Evolutionary conservation across 148 eudicot species (phyloP).

Genomic region (Camellia granthamiana): DNA sequence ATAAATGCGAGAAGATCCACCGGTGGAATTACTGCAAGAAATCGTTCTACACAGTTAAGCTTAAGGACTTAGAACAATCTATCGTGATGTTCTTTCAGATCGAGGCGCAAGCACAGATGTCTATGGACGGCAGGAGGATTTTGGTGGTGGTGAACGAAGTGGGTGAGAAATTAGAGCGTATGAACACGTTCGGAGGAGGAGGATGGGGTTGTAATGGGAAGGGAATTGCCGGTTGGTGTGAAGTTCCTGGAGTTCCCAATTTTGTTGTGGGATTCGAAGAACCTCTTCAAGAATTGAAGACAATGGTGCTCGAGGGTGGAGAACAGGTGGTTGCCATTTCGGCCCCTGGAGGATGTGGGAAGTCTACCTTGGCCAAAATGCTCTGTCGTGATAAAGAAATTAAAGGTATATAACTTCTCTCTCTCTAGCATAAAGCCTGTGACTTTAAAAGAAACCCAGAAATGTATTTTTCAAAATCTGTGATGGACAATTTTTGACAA

Average conservation of each 20-base stretch:
- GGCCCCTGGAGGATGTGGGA: conserved; percentile 39
- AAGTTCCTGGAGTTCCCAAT: conserved; percentile 22
- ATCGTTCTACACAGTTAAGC: conserved; percentile 15
- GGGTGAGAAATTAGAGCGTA: background rate
- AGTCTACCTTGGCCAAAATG: conserved; percentile 21
- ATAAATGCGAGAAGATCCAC: conserved; percentile 22
- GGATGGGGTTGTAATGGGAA: background rate
- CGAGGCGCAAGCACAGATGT: background rate
- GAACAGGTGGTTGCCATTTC: conserved; percentile 25
- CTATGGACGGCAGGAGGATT: conserved; percentile 2
- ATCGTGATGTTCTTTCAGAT: conserved; percentile 19
- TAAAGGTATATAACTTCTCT: background rate
- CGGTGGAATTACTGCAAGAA: conserved; percentile 19
- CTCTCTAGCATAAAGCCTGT: no score
- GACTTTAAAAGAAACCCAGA: no score
- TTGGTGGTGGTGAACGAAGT: background rate
- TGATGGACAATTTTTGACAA: no score
- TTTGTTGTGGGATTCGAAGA: conserved; percentile 29
- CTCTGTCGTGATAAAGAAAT: conserved; percentile 14
- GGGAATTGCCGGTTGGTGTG: conserved; percentile 11
- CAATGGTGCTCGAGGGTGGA: background rate
- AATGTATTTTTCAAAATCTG: background rate
- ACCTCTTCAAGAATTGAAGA: conserved; percentile 25
- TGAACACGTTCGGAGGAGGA: background rate
- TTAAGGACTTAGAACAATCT: conserved; percentile 12